Conservation (phyloP, 352 stramenopile species). For the Phytophthora hibernalis region DNA sequence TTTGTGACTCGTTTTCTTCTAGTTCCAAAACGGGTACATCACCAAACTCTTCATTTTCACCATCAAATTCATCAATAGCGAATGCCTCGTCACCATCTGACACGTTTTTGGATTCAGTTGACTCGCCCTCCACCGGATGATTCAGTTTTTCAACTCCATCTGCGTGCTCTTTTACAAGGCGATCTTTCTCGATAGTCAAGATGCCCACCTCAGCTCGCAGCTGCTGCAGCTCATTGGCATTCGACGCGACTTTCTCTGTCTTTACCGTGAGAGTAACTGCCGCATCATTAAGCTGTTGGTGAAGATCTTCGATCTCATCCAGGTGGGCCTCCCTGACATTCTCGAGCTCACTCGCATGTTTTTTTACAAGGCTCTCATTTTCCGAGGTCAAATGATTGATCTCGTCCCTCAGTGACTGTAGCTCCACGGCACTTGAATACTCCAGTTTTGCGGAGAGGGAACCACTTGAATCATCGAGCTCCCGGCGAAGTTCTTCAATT, state of each 20-base stretch:
- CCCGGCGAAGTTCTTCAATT: not conserved
- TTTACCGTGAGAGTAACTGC: conserved; percentile 8
- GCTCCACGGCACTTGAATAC: conserved; percentile 11
- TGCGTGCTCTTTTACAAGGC: conserved; percentile 29
- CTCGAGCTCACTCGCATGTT: conserved; percentile 14
- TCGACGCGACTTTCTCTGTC: conserved; percentile 28
- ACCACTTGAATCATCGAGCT: conserved; percentile 24
- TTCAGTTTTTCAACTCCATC: conserved; percentile 33
- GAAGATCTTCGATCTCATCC: conserved; percentile 27
- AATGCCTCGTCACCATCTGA: not conserved
- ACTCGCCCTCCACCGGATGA: conserved; percentile 13
- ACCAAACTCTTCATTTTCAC: conserved; percentile 7
- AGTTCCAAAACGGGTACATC: conserved; percentile 34
- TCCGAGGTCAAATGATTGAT: conserved; percentile 10
- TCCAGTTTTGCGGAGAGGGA: conserved; percentile 6
- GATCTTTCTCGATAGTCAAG: conserved; percentile 30
- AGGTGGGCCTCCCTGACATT: conserved; percentile 1
- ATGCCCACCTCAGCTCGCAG: conserved; percentile 32
- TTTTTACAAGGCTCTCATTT: conserved; percentile 7
- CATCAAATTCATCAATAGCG: conserved; percentile 3
- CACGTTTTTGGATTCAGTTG: not conserved
- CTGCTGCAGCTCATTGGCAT: conserved; percentile 37
- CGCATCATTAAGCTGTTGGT: conserved; percentile 6
- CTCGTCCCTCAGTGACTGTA: conserved; percentile 21
- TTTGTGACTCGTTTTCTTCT: conserved; percentile 22